Evolutionary conservation across 768 basidiomycete species (phyloP).

Genomic region (Pisolithus sp.): DNA sequence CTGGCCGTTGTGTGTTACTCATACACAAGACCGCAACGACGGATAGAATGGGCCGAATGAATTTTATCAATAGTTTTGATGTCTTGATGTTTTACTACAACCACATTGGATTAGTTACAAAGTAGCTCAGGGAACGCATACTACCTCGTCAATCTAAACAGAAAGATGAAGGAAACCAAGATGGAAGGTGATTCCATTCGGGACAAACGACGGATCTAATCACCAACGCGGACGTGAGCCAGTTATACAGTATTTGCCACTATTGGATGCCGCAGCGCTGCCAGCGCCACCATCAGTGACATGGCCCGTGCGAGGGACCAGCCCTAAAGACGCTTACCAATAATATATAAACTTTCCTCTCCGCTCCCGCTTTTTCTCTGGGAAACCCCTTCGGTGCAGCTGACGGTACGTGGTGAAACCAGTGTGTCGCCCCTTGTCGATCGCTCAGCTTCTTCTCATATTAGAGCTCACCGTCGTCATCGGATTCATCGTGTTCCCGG

Average conservation of each 20-base stretch:
- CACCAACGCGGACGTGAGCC: no score
- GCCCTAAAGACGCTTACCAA: conserved; percentile 20
- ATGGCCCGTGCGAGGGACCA: conserved; percentile 20
- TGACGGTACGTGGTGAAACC: conserved; percentile 7
- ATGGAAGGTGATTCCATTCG: no score
- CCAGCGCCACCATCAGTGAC: background rate
- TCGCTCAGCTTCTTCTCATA: background rate
- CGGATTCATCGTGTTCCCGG: background rate
- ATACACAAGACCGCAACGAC: no score
- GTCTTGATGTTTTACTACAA: no score
- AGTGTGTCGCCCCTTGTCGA: background rate
- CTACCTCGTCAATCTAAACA: no score
- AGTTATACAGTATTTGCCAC: background rate
- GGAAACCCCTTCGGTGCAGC: conserved; percentile 31
- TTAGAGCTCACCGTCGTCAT: background rate
- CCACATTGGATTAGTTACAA: no score
- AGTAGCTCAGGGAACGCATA: no score
- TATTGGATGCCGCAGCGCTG: background rate
- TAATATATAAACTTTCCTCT: conserved; percentile 8
- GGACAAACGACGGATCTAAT: no score
- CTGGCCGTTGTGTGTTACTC: no score
- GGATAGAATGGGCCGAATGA: no score
- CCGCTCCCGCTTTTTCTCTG: background rate
- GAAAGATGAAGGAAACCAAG: no score
- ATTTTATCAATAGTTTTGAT: no score